Conservation (phyloP, 345 rosid genomes). For the Eucalyptus microcorys region DNA sequence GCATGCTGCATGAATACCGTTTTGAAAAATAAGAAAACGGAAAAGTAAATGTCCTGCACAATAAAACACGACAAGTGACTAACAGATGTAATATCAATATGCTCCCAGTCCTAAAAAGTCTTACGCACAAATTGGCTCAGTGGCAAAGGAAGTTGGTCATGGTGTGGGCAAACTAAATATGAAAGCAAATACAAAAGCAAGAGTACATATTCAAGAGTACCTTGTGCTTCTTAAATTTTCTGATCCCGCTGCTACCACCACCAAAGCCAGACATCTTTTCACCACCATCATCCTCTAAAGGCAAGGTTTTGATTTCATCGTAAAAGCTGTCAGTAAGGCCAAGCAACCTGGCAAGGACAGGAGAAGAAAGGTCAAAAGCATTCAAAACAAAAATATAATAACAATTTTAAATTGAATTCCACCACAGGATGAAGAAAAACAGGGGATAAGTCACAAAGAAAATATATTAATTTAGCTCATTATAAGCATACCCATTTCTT, state of each 20-base stretch:
- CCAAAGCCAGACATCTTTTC: slow-evolving; percentile 10
- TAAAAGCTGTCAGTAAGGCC: slow-evolving; percentile 62
- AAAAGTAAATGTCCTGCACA: not conserved
- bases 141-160: not conserved
- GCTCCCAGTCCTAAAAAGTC: not conserved
- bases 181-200: not conserved
- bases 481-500: slow-evolving; percentile 56
- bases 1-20: not conserved
- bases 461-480: not conserved
- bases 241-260: slow-evolving; percentile 7
- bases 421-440: not conserved
- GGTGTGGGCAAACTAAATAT: not conserved
- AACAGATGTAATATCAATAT: not conserved
- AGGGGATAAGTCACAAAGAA: not conserved
- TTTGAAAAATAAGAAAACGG: not conserved
- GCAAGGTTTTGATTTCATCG: slow-evolving; percentile 58
- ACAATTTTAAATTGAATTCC: not conserved
- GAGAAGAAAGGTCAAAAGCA: not conserved
- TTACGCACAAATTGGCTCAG: not conserved
- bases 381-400: not conserved
- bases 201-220: slow-evolving; percentile 4
- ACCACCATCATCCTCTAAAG: slow-evolving; percentile 23
- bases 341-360: slow-evolving; percentile 42
- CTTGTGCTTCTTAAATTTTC: slow-evolving; percentile 58
- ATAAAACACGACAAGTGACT: not conserved